Evolutionary conservation across 2,329 filamentous ascomycete genomes (phyloP), one percentile per base, ranked within the genome.

Genomic region (Fusarium sp.): DNA sequence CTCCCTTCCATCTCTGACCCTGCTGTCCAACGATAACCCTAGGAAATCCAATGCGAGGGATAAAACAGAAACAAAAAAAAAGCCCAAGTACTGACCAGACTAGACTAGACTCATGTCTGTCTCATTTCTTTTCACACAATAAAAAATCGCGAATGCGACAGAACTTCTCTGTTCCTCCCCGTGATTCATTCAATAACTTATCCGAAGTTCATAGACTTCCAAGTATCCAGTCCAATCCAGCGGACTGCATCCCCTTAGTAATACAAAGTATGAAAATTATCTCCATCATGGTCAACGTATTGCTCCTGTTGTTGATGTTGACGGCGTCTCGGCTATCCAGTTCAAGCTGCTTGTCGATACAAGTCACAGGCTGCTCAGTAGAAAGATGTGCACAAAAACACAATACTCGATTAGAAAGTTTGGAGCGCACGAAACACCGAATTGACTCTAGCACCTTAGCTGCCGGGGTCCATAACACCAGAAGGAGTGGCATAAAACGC

Each of bases 401-500:
- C 33, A 35, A n/a, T 25, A 32, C 41, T 43, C 35, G 27, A 31
- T 54, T 54, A n/a, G 11, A 29, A 29, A 23, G 11, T 11, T 39
- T 10, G 23, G 29, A 6, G 29, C 10, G 29, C 13, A 33, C 31
- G 45, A 38, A 21, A 19, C 9, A 47, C 36, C 15, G n/a, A n/a
- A n/a, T 10, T 32, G 32, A 19, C 3, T 31, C 17, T 19, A 21
- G n/a, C 37, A 50, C 15, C 35, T 56, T 51, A 58, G 33, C 52
- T 49, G 36, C 63, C 19, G 57, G 71, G 50, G 63, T 82, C 79
- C 32, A 84, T 74, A 15, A 80, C 80, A 48, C 78, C 78, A 58
- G 70, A 67, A 4, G 84, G 84, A 13, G 80, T 84, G 53, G 82
- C 83, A 67, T 82, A 87, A 70, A 87, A 87, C 14, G 84, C 84